These are phyloP conservation scores for Hemileccinum impolitum DNA, from an alignment of 768 basidiomycete genomes.

Conservation along the genomic window DNA sequence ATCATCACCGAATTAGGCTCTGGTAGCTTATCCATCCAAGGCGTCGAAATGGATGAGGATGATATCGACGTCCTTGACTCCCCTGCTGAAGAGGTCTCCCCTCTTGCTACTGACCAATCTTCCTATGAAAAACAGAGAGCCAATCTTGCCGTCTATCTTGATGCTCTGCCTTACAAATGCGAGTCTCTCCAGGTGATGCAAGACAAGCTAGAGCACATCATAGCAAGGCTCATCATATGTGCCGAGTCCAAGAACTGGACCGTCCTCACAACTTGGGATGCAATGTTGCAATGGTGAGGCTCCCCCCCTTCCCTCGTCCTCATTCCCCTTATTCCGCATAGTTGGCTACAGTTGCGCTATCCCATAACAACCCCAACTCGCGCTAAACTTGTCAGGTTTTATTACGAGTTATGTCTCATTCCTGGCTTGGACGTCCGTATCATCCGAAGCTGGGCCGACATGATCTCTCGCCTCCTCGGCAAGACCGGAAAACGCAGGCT, in stretches of 20 bases:
- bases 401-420: constrained; percentile 74
- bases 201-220: constrained; percentile 60
- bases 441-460: constrained; percentile 73
- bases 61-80: constrained; percentile 45
- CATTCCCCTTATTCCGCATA: constrained; percentile 27
- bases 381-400: constrained; percentile 66
- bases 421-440: constrained; percentile 74
- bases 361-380: constrained; percentile 68
- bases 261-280: constrained; percentile 73
- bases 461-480: constrained; percentile 67
- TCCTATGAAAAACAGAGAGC: constrained; percentile 56
- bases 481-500: constrained; percentile 71
- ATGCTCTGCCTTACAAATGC: constrained; percentile 68
- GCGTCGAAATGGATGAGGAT: constrained; percentile 55
- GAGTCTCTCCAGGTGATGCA: constrained; percentile 74
- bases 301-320: background rate
- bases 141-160: constrained; percentile 62
- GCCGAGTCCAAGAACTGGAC: constrained; percentile 77
- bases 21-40: constrained; percentile 21
- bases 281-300: constrained; percentile 69
- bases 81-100: constrained; percentile 32
- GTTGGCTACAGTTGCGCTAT: constrained; percentile 82
- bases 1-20: constrained; percentile 25
- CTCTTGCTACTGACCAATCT: constrained; percentile 27
- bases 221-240: constrained; percentile 64